Base-by-base conservation (phyloP, 768 basidiomycete genomes). In the Wakefieldia striispora region DNA sequence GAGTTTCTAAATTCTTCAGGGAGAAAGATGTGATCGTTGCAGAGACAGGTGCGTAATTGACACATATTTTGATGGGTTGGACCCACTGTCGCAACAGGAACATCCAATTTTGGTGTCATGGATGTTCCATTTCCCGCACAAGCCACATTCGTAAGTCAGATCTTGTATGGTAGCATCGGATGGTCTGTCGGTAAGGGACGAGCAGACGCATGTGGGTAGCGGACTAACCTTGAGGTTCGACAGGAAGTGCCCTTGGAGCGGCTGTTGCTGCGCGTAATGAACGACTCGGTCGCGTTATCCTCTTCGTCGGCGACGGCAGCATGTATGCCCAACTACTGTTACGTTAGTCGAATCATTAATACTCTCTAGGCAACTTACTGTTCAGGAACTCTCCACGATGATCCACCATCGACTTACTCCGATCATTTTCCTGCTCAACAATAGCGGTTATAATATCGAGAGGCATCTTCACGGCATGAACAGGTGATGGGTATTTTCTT, bases 131-230 rank as follows among this genome's bases (percentile, higher is more conserved):
- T 95, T 9, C 95, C 95, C 0, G 74, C 80, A 19, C 75, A 81
- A 41, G 71, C 83, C 1, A 67, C 82, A 6, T 81, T 86, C 49
- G 53, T 91, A 34, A 81, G 77, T 52, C 91, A 94, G 68, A 82
- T 95, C 43, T 70, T 97, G 6, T 97, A 89, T 85, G 94, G 95
- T 44, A 86, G 86, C 51, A 97, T 97, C 57, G 95, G 95, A 0
- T 97, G 87, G 86, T 82, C 86, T 16, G 82, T 88, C 35, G 90
- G 91, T 72, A 65, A 71, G 74, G 58, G 8, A 7, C 0, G 17
- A 19, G 37, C 20, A 11, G n/a, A 43, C 4, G 13, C 3, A 1
- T 16, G 14, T 29, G 21, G 12, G 8, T 9, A 12, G 11, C 29
- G n/a, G 12, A 19, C 3, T 46, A 35, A 45, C 21, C 17, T 50